Conservation (phyloP, 108 stramenopile genomes). For the Fistulifera solaris region DNA sequence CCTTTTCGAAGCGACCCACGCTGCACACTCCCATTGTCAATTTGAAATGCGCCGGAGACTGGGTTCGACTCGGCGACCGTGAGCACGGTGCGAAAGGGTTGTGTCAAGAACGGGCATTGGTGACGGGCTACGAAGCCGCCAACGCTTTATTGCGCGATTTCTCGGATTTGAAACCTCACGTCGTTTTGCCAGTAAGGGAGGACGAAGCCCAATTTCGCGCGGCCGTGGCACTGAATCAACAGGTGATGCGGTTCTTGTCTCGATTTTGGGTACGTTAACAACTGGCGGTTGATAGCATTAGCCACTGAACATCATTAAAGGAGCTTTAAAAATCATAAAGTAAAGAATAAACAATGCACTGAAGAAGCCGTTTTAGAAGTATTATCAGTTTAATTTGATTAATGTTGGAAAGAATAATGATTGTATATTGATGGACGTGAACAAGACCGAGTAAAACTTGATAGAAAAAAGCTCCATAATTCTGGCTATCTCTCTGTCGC, state of each 20-base stretch:
- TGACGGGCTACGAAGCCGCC: constrained; percentile 81
- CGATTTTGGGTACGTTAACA: constrained; percentile 69
- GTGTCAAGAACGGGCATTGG: constrained; percentile 89
- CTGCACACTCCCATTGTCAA: constrained; percentile 56
- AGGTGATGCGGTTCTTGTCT: constrained; percentile 64
- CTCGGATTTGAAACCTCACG: constrained; percentile 14
- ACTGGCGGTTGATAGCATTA: too few species aligned
- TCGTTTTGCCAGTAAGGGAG: constrained; percentile 79
- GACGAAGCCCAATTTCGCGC: constrained; percentile 75
- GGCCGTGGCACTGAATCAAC: constrained; percentile 55
- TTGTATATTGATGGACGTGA: too few species aligned
- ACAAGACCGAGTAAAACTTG: too few species aligned
- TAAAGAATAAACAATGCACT: too few species aligned
- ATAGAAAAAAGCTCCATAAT: too few species aligned
- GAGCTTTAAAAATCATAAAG: too few species aligned
- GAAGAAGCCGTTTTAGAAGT: too few species aligned
- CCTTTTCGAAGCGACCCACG: constrained; percentile 66
- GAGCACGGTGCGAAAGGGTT: constrained; percentile 92
- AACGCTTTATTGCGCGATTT: constrained; percentile 48
- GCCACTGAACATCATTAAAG: too few species aligned
- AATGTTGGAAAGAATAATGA: too few species aligned
- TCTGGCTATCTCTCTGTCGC: too few species aligned
- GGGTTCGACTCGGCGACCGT: constrained; percentile 86
- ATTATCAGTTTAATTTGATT: too few species aligned
- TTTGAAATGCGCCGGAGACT: constrained; percentile 86